A percentile compares a stretch with the other conserved stretches of the same genome.
phyloP scores from a whole-genome alignment of 2,329 filamentous ascomycete genomes.

The Penicillium decumbens region DNA sequence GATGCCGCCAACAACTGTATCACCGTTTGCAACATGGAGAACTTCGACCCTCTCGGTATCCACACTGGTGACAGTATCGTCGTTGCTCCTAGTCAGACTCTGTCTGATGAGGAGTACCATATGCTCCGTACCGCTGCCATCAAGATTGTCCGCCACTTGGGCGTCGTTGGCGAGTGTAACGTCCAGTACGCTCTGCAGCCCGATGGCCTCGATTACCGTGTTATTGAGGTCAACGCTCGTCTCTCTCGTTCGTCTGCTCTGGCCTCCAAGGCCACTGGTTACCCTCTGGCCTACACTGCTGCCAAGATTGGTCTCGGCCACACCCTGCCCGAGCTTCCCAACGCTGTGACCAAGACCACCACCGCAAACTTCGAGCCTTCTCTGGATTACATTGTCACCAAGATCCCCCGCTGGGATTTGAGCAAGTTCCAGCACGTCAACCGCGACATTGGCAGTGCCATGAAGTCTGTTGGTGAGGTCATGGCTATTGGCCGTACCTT shows the following conservation, averaged over 20 bases:
- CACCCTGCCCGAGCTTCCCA: conserved; percentile 90
- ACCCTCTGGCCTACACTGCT: conserved; percentile 93
- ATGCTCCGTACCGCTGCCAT: conserved; percentile 97
- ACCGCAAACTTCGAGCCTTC: conserved; percentile 98
- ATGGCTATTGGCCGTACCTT: conserved; percentile 99
- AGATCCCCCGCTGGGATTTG: conserved; percentile 97
- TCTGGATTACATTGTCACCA: conserved; percentile 95
- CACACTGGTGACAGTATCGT: conserved; percentile 99
- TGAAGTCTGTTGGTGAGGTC: conserved; percentile 99
- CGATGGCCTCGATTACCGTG: conserved; percentile 93
- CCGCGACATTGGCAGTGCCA: conserved; percentile 92
- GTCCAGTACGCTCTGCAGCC: conserved; percentile 96
- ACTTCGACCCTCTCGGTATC: conserved; percentile 95
- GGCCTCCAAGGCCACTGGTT: conserved; percentile 96
- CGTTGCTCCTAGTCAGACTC: conserved; percentile 90
- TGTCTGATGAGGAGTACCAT: conserved; percentile 98
- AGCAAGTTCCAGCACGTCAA: conserved; percentile 99
- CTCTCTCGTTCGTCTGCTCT: conserved; percentile 94
- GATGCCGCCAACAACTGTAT: conserved; percentile 99
- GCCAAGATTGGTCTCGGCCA: conserved; percentile 97
- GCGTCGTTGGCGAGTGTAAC: conserved; percentile 97
- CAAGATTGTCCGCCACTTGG: conserved; percentile 95
- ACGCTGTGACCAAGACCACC: conserved; percentile 96
- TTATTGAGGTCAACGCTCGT: conserved; percentile 98
- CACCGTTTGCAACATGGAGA: conserved; percentile 98